These are phyloP conservation scores for Candida hungchunana DNA, from an alignment of 805 yeast genomes.

Conservation along the genomic window DNA sequence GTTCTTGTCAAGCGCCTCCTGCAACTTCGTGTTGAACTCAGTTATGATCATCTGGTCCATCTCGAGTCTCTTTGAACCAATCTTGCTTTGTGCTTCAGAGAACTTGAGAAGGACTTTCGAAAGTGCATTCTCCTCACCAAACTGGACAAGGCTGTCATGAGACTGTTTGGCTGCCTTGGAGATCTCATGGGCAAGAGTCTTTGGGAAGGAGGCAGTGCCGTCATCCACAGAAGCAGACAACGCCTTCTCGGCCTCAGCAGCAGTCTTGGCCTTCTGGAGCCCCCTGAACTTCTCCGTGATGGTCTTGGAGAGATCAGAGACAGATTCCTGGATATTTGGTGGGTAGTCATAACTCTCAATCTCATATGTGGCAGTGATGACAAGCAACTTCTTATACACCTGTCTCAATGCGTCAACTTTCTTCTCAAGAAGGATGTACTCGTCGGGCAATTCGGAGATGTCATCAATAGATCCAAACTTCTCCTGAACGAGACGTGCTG, in stretches of 20 bases:
- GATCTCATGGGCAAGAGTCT: slow-evolving; percentile 71
- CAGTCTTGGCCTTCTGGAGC: slow-evolving; percentile 58
- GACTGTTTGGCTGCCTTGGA: slow-evolving; percentile 51
- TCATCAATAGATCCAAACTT: slow-evolving; percentile 62
- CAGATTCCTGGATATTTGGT: slow-evolving; percentile 67
- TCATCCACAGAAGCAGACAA: slow-evolving; percentile 32
- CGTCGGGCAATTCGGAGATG: slow-evolving; percentile 70
- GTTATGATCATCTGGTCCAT: slow-evolving; percentile 62
- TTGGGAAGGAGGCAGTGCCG: slow-evolving; percentile 39
- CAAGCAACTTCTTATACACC: slow-evolving; percentile 49
- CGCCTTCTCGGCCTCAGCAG: slow-evolving; percentile 62
- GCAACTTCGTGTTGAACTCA: slow-evolving; percentile 56
- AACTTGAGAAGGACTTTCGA: slow-evolving; percentile 35
- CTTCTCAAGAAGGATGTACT: slow-evolving; percentile 62
- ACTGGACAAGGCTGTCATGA: slow-evolving; percentile 37
- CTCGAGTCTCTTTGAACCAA: slow-evolving; percentile 64
- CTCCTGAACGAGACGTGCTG: slow-evolving; percentile 55
- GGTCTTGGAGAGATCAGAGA: slow-evolving; percentile 55
- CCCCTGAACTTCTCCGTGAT: slow-evolving; percentile 53
- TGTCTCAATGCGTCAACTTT: slow-evolving; percentile 61
- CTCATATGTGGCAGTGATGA: slow-evolving; percentile 59
- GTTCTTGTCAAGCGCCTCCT: slow-evolving; percentile 47
- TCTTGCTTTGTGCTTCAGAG: slow-evolving; percentile 52
- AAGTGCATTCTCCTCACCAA: slow-evolving; percentile 26
- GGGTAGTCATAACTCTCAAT: slow-evolving; percentile 81